Evolutionary conservation across 208 protist species (phyloP).

Genomic region (Novymonas esmeraldas): DNA sequence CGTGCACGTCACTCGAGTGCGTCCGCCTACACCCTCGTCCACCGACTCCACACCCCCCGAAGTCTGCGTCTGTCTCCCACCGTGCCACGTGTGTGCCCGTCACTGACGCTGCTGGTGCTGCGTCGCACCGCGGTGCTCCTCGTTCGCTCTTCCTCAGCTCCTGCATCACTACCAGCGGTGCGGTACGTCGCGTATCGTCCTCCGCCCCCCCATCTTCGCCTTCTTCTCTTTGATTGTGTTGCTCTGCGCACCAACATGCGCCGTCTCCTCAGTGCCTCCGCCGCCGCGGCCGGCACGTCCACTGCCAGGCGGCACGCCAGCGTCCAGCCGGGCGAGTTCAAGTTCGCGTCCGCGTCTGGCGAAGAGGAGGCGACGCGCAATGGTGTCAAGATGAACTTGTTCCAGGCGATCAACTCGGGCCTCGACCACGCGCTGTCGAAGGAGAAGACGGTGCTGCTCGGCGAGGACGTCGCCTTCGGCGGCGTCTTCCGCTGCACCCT

Average conservation of each 20-base stretch:
- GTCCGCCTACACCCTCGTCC: too few relatives aligned
- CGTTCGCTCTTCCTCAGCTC: too few relatives aligned
- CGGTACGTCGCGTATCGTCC: too few relatives aligned
- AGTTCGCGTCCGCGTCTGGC: slow-evolving; percentile 29
- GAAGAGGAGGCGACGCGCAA: slow-evolving; percentile 41
- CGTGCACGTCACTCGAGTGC: too few relatives aligned
- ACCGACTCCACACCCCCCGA: too few relatives aligned
- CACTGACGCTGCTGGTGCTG: too few relatives aligned
- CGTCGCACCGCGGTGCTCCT: too few relatives aligned
- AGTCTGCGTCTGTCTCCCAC: too few relatives aligned
- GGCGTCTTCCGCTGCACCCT: slow-evolving; percentile 97
- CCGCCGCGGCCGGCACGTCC: neutral
- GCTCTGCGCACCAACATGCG: slow-evolving; percentile 7
- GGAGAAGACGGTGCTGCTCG: slow-evolving; percentile 92
- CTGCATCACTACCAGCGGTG: too few relatives aligned
- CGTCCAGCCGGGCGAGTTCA: slow-evolving; percentile 40
- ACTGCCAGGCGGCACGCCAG: slow-evolving; percentile 28
- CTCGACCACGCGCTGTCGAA: slow-evolving; percentile 91
- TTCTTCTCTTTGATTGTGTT: neutral
- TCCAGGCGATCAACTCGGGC: slow-evolving; percentile 95
- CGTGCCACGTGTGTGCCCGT: too few relatives aligned
- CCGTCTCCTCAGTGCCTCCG: slow-evolving; percentile 5
- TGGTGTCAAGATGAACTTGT: slow-evolving; percentile 91
- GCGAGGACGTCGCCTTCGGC: slow-evolving; percentile 98
- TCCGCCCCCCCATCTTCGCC: neutral